These are phyloP conservation scores for Phellinidium pouzarii DNA, from an alignment of 1,284 basidiomycete species.

Conservation along the genomic window DNA sequence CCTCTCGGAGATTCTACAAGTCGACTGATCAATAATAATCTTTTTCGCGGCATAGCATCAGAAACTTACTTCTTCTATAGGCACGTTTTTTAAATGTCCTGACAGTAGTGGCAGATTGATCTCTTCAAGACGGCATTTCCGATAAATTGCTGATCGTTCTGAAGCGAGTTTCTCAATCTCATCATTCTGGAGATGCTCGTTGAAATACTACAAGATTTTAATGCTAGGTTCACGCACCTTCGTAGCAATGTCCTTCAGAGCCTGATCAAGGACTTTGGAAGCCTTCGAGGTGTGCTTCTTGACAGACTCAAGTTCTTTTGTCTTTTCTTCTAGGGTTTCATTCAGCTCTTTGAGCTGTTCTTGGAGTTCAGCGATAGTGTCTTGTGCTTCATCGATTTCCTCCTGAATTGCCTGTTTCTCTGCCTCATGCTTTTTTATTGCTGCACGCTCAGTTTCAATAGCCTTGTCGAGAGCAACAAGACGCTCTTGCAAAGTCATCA, in stretches of 20 bases:
- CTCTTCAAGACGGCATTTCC: constrained; percentile 91
- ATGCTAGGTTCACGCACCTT: constrained; percentile 42
- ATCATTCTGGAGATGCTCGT: constrained; percentile 61
- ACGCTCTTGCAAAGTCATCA: constrained; percentile 59
- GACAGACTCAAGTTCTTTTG: constrained; percentile 65
- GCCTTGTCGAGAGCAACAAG: constrained; percentile 50
- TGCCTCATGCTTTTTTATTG: constrained; percentile 50
- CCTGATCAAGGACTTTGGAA: constrained; percentile 74
- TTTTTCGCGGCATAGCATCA: not conserved
- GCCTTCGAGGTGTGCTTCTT: constrained; percentile 70
- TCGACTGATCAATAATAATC: constrained; percentile 3
- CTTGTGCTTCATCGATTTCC: constrained; percentile 62
- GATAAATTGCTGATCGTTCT: constrained; percentile 83
- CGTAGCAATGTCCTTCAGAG: constrained; percentile 82
- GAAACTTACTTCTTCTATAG: constrained; percentile 80
- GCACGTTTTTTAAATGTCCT: constrained; percentile 81
- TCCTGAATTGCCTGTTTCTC: constrained; percentile 52
- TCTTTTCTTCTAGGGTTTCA: constrained; percentile 61
- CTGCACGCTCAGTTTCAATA: constrained; percentile 49
- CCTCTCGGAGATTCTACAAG: constrained; percentile 67
- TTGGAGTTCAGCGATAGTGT: constrained; percentile 51
- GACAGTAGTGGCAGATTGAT: constrained; percentile 74
- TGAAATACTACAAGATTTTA: constrained; percentile 14
- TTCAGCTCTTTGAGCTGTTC: constrained; percentile 58
- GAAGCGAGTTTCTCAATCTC: constrained; percentile 87